Base-by-base conservation (phyloP, 495 filamentous ascomycete genomes). In the Clavariopsis aquatica region DNA sequence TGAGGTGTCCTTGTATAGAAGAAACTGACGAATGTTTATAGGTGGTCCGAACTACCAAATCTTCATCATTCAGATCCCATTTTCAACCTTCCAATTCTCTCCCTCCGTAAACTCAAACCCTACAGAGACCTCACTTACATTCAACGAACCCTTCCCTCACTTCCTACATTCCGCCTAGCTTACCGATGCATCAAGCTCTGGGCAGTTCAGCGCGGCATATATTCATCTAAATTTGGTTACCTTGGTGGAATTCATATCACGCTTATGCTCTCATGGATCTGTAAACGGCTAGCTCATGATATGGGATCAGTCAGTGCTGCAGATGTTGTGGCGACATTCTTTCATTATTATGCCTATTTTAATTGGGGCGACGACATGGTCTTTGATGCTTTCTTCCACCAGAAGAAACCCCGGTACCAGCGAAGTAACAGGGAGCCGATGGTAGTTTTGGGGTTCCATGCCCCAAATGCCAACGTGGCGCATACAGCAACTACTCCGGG, bases 201-300 rank as follows among this genome's bases (percentile, higher is more conserved):
- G 83, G 79, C 84, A 9, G 77, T 77, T 47, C 70, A 74, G 12
- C 77, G 82, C 9, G 85, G 85, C 17, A 77, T 87, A 43, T 87
- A 84, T 65, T 75, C 82, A 0, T 78, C 83, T 1, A 78, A 78
- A 22, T 85, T 86, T 64, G 85, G 85, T 0, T 84, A 81, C 65
- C 73, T 87, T 3, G 76, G 79, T 10, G 83, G 82, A 8, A 81
- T 85, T 38, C 85, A 87, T 61, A 80, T 87, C 45, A 77, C 83
- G 5, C 65, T 87, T 20, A 71, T 87, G 57, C 74, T 87, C 12
- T 75, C 79, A 5, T 76, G 79, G 26, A 75, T 86, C 0, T 77
- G 73, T 68, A 87, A 86, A 66, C 74, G 79, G 1, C 60, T 84
- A 2, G 66, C 76, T 17, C 52, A 55, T 27, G 62, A 64, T 3